These are phyloP conservation scores for Populus alba DNA, from an alignment of 345 rosid species.

Conservation along the genomic window DNA sequence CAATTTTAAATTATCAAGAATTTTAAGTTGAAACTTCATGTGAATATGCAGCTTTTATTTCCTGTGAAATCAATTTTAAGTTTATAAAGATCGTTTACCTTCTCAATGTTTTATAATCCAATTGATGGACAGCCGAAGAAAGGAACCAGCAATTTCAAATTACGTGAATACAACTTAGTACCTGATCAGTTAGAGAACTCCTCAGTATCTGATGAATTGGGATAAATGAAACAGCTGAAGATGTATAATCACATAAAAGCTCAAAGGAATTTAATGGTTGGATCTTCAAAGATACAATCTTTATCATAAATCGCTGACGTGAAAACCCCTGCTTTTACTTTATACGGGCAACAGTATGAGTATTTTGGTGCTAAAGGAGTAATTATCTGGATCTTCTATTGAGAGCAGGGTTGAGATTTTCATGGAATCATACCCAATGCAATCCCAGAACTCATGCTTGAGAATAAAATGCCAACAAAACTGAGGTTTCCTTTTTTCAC, in stretches of 20 bases:
- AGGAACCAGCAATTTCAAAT: constrained; percentile 80
- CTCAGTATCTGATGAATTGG: too few relatives aligned
- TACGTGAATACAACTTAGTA: constrained; percentile 65
- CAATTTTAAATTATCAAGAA: too few relatives aligned
- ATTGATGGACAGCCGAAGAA: constrained; percentile 75
- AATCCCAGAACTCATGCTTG: neutral
- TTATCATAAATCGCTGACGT: constrained; percentile 55
- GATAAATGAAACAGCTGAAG: neutral
- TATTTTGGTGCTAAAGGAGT: too few relatives aligned
- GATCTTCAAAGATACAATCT: constrained; percentile 84
- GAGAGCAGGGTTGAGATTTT: neutral
- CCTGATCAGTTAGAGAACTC: constrained; percentile 32
- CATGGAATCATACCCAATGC: neutral
- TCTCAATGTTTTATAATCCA: constrained; percentile 54
- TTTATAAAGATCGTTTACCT: constrained; percentile 41
- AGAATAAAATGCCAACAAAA: too few relatives aligned
- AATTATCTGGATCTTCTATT: too few relatives aligned
- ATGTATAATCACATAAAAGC: neutral
- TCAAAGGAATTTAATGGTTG: constrained; percentile 61
- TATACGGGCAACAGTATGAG: neutral
- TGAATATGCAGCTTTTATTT: neutral
- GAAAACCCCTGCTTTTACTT: constrained; percentile 57
- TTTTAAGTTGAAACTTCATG: too few relatives aligned
- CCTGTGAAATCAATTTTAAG: neutral
- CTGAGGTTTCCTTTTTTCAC: too few relatives aligned